Base-by-base conservation (phyloP, 1,139 yeast species). In the Tardiomyces digboiensis region DNA sequence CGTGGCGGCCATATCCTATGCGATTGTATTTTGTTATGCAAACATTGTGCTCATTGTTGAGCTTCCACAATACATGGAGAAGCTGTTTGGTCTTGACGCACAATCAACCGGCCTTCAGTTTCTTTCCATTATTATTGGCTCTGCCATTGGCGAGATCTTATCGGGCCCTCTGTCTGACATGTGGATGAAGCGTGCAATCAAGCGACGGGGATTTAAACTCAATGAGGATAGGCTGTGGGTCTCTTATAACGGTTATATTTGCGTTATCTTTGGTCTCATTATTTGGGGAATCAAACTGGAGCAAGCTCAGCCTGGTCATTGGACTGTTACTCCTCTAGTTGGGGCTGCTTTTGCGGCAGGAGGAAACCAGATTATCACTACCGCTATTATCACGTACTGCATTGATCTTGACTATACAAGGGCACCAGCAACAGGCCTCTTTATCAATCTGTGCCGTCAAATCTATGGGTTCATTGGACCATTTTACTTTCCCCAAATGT, bases 161-260 rank as follows among this genome's bases (percentile, higher is more conserved):
- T 57, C 60, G 12, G 64, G 64, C 18, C 57, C 61, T 4, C 46
- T 54, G n/a, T 58, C 62, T 19, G 65, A 60, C 46, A 50, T 52
- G 53, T 58, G 61, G 62, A 59, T 60, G 62, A 47, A 46, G 29
- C 42, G 46, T 29, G 40, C 52, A 41, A 44, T 41, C 37, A 42
- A 36, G 13, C 47, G 61, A 41, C 36, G 37, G 37, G 54, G 57
- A 20, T 36, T 44, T 21, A 45, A 49, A 46, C 45, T 51, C 20
- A 48, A 54, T 29, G 60, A 50, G 42, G 61, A 58, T 40, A 48
- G 65, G 23, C 49, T 60, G 42, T 51, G 56, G 55, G 39, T 55
- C 22, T 46, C 59, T 7, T 60, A 61, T 45, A 42, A 46, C 40
- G 65, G 65, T 3, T 60, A 49, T 38, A 21, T 53, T 14, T 45